These are phyloP conservation scores for Vitis hybrid DNA, from an alignment of 177 flowering plant species.

Conservation along the genomic window DNA sequence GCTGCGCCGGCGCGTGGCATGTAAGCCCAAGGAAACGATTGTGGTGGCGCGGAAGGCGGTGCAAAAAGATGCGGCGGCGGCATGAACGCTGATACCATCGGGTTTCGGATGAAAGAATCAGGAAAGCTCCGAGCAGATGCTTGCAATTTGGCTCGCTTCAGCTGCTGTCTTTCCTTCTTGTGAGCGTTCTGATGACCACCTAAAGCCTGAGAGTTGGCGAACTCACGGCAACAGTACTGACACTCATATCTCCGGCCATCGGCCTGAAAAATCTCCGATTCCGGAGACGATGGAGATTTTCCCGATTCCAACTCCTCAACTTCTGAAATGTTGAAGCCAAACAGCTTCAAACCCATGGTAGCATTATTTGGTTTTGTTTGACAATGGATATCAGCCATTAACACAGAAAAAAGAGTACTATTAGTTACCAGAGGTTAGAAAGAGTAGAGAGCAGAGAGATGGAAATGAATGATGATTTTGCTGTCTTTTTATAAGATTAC, in stretches of 20 bases:
- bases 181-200: constrained; percentile 37
- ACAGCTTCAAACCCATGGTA: constrained; percentile 19
- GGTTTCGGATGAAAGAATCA: no score
- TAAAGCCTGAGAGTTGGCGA: constrained; percentile 29
- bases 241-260: constrained; percentile 26
- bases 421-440: not conserved
- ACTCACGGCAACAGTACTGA: constrained; percentile 28
- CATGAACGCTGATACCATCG: constrained; percentile 6
- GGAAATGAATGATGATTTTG: not conserved
- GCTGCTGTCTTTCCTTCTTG: constrained; percentile 26
- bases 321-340: constrained; percentile 20
- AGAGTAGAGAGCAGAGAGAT: not conserved
- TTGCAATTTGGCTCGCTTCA: constrained; percentile 25
- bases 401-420: not conserved
- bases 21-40: no score
- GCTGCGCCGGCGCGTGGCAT: not conserved
- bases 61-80: constrained; percentile 12
- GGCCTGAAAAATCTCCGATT: not conserved
- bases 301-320: not conserved
- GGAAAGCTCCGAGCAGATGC: constrained; percentile 12
- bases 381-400: constrained; percentile 13
- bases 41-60: not conserved
- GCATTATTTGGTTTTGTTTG: constrained; percentile 4
- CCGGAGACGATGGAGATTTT: constrained; percentile 6
- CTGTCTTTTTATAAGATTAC: no score